Conservation (phyloP, 257 asterid genomes). For the Rauvolfia tetraphylla region DNA sequence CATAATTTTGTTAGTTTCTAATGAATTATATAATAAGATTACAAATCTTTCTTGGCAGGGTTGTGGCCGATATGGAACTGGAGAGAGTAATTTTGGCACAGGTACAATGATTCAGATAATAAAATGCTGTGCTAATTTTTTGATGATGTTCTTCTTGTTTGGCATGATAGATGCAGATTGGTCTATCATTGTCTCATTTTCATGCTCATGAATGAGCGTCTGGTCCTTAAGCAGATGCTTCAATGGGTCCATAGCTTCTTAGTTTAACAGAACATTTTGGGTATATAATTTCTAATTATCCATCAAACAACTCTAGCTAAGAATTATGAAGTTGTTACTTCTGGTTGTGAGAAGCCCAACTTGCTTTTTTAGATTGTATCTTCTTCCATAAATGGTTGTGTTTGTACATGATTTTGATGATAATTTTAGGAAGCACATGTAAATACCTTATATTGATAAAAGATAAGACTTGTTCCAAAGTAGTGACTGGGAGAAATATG, state of each 20-base stretch:
- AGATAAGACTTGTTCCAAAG: background rate
- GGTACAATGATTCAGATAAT: slow-evolving; percentile 38
- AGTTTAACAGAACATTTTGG: background rate
- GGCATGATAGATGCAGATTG: background rate
- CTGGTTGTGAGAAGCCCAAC: background rate
- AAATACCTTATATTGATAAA: background rate
- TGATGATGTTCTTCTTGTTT: background rate
- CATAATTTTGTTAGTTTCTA: background rate
- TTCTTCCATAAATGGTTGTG: background rate
- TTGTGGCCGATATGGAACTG: slow-evolving; percentile 63
- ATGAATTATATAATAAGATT: background rate
- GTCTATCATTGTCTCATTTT: background rate
- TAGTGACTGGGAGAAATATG: background rate
- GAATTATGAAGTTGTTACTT: background rate
- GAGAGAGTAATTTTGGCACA: slow-evolving; percentile 55
- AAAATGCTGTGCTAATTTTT: background rate
- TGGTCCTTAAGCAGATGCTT: background rate
- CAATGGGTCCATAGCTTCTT: background rate
- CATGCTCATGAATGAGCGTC: background rate
- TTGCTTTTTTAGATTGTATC: background rate
- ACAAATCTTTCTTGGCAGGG: slow-evolving; percentile 46
- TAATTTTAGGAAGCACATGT: background rate
- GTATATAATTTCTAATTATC: background rate
- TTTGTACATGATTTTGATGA: background rate
- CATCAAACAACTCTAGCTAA: background rate